Evolutionary conservation across 2,329 filamentous ascomycete species (phyloP).

Genomic region (Colletotrichum navitas): DNA sequence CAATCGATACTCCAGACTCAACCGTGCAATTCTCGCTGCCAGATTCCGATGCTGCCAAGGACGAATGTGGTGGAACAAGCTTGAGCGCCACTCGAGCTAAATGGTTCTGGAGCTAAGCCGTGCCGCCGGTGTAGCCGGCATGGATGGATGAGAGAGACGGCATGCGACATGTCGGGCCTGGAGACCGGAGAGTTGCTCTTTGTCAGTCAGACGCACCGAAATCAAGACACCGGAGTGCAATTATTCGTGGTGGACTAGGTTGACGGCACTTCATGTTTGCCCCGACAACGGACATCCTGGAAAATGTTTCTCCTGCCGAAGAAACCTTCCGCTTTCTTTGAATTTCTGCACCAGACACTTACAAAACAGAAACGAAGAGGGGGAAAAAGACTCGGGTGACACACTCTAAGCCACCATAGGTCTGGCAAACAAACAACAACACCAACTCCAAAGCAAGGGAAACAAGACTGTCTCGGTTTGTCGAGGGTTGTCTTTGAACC

Average conservation of each 20-base stretch:
- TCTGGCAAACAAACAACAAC: conserved; percentile 1
- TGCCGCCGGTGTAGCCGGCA: conserved; percentile 26
- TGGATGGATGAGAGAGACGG: conserved; percentile 38
- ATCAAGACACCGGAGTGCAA: neutral
- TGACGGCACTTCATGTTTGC: conserved; percentile 19
- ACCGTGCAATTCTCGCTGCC: conserved; percentile 14
- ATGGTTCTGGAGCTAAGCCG: conserved; percentile 26
- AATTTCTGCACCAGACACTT: conserved; percentile 28
- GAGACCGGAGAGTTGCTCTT: conserved; percentile 11
- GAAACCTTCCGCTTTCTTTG: neutral
- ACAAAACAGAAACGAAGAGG: conserved; percentile 27
- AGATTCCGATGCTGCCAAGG: conserved; percentile 7
- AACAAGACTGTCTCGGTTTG: conserved; percentile 24
- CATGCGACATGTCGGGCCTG: conserved; percentile 15
- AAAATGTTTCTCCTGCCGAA: neutral
- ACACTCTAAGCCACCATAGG: conserved; percentile 1
- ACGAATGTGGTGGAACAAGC: conserved; percentile 4
- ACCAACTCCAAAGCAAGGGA: conserved; percentile 9
- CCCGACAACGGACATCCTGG: conserved; percentile 28
- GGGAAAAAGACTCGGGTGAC: conserved; percentile 4
- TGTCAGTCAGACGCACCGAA: conserved; percentile 13
- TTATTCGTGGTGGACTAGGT: neutral
- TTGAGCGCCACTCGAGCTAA: neutral
- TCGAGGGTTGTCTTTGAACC: conserved; percentile 6
- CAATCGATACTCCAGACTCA: conserved; percentile 5